phyloP scores from a whole-genome alignment of 257 asterid species.

The Rauvolfia tetraphylla region DNA sequence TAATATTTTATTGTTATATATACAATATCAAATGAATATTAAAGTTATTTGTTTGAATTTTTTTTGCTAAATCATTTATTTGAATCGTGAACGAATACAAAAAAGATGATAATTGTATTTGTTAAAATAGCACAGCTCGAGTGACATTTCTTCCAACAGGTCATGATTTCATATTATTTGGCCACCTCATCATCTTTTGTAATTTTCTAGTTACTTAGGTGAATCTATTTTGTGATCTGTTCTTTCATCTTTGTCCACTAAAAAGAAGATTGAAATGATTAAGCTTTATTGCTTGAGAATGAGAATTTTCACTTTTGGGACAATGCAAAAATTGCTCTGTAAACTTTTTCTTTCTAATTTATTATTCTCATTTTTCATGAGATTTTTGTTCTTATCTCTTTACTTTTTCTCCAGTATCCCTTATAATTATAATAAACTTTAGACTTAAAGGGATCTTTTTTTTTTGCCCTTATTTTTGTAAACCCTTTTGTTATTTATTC shows the following conservation, averaged over 20 bases:
- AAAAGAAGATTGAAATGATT: slow-evolving; percentile 31
- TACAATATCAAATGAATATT: too few species aligned
- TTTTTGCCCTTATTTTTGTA: not conserved
- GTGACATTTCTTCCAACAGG: not conserved
- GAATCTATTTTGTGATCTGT: slow-evolving; percentile 13
- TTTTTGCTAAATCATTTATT: too few species aligned
- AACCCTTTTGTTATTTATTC: not conserved
- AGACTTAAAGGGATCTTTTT: not conserved
- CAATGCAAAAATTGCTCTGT: not conserved
- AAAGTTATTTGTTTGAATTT: too few species aligned
- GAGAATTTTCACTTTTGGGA: not conserved
- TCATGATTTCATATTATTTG: not conserved
- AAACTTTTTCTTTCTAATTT: slow-evolving; percentile 17
- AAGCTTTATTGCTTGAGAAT: slow-evolving; percentile 15
- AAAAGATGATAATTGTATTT: too few species aligned
- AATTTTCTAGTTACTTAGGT: not conserved
- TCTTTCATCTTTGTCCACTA: slow-evolving; percentile 14
- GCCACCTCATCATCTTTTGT: slow-evolving; percentile 22
- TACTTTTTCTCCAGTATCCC: not conserved
- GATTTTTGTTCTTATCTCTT: not conserved
- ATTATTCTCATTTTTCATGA: not conserved
- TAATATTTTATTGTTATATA: too few species aligned
- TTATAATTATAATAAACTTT: not conserved
- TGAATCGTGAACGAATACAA: too few species aligned
- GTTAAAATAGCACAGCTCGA: too few species aligned